Evolutionary conservation across 345 rosid species (phyloP).

Genomic region (Citrus australasica): DNA sequence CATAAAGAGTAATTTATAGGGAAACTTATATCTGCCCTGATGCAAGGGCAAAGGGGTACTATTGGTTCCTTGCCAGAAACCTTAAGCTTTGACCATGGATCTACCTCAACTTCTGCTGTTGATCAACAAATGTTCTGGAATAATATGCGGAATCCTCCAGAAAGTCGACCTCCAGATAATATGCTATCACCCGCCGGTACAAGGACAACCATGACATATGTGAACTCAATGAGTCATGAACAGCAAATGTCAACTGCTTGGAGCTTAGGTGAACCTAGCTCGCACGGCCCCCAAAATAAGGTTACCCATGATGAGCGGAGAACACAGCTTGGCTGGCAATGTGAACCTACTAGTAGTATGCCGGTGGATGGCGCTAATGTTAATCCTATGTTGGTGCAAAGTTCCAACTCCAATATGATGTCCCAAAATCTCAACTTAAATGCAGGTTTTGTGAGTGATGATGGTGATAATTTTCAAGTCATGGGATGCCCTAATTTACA

Average conservation of each 20-base stretch:
- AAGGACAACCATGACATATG: slow-evolving; percentile 29
- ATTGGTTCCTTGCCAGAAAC: slow-evolving; percentile 72
- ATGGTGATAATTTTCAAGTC: slow-evolving; percentile 35
- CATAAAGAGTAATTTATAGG: slow-evolving; percentile 6
- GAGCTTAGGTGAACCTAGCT: slow-evolving; percentile 50
- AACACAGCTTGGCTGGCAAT: slow-evolving; percentile 38
- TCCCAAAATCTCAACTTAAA: slow-evolving; percentile 56
- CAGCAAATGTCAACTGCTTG: slow-evolving; percentile 45
- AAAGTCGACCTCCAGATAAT: slow-evolving; percentile 42
- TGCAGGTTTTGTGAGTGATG: slow-evolving; percentile 49
- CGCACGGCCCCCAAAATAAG: slow-evolving; percentile 45
- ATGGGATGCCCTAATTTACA: slow-evolving; percentile 33
- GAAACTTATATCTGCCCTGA: slow-evolving; percentile 34
- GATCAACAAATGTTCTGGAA: slow-evolving; percentile 72
- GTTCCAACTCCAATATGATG: slow-evolving; percentile 31
- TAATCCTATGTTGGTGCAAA: slow-evolving; percentile 39
- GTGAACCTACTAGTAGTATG: slow-evolving; percentile 27
- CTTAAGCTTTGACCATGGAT: slow-evolving; percentile 73
- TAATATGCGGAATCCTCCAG: slow-evolving; percentile 47
- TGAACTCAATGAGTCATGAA: slow-evolving; percentile 49
- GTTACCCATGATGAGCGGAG: slow-evolving; percentile 36
- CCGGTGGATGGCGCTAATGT: slow-evolving; percentile 32
- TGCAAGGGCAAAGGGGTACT: slow-evolving; percentile 86
- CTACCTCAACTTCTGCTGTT: slow-evolving; percentile 54
- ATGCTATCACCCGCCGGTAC: slow-evolving; percentile 42